Evolutionary conservation across 805 yeast species (phyloP), one percentile per base, ranked within the genome.

Genomic region (Tanozyma kutaoensis): DNA sequence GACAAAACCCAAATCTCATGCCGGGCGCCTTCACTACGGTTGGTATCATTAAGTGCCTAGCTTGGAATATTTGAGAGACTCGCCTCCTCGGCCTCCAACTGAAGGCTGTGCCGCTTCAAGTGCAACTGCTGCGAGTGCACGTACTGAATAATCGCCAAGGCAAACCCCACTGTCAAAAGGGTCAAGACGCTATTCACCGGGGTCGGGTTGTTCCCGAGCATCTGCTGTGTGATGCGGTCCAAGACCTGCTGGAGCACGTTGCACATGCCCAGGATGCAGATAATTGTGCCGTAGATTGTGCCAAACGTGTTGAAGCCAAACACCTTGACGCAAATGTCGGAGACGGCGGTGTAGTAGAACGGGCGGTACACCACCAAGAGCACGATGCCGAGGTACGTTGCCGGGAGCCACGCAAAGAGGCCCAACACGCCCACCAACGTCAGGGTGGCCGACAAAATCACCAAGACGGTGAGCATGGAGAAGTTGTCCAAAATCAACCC

Each of bases 221-320:
- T 49, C 3, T 65, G 58, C 43, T 69, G 76, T 1, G 76, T 69
- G 22, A 53, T 40, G 30, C 42, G 52, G 39, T 69, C 76, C 38
- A 69, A 53, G 10, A 48, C 38, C 15, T 61, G 48, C 42, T 69
- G 76, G 22, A 52, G 44, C 33, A 61, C 64, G 40, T 69, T 69
- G 43, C 65, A 46, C 12, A 65, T 35, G 20, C 76, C 76, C 1
- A 73, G 59, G 14, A 64, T 49, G 24, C 71, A 62, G 49, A 68
- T 66, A 18, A 68, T 64, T 12, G 69, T 47, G n/a, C 75, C 75
- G 38, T 69, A 69, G 16, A 69, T 62, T 1, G 72, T 64, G 22
- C 78, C 76, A 43, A 69, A 66, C 8, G 76, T 67, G 39, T 69
- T 73, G 36, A 66, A 62, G 1, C 78, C 77, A 44, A 71, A 73